phyloP scores from a whole-genome alignment of 305 asterid genomes.

The Ilex paraguariensis region DNA sequence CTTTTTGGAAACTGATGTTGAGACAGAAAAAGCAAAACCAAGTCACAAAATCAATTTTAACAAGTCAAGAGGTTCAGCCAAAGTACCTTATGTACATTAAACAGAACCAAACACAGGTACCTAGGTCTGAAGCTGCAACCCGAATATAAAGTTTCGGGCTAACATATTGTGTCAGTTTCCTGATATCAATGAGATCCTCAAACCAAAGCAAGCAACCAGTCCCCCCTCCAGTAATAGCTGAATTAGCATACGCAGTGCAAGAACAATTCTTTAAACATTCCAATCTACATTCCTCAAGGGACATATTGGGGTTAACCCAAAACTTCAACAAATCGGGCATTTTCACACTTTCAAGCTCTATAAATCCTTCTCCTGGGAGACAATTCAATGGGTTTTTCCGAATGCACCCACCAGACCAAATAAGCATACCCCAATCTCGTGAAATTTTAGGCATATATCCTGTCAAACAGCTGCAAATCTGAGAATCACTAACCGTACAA shows the following conservation, averaged over 20 bases:
- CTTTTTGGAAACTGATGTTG: neutral
- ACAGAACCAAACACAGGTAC: neutral
- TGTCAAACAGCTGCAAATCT: slow-evolving; percentile 20
- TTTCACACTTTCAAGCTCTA: neutral
- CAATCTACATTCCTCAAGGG: neutral
- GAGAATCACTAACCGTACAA: slow-evolving; percentile 15
- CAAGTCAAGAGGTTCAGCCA: neutral
- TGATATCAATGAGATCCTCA: neutral
- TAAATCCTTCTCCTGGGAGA: neutral
- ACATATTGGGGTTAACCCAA: neutral
- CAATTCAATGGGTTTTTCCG: slow-evolving; percentile 12
- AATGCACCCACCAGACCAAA: slow-evolving; percentile 27
- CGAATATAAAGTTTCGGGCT: neutral
- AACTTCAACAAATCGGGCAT: neutral
- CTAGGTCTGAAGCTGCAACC: neutral
- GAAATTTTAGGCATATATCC: slow-evolving; percentile 28
- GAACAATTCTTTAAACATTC: neutral
- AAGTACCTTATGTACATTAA: too few relatives aligned
- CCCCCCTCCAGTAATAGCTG: neutral
- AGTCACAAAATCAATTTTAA: too few relatives aligned
- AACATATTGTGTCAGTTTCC: neutral
- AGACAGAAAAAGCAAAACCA: neutral
- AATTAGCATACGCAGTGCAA: neutral
- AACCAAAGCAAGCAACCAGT: neutral
- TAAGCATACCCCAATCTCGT: slow-evolving; percentile 27